A percentile compares a stretch with the other conserved stretches of the same genome.
Conservation (phyloP, 257 asterid species). For the Solanum stenotomum region DNA sequence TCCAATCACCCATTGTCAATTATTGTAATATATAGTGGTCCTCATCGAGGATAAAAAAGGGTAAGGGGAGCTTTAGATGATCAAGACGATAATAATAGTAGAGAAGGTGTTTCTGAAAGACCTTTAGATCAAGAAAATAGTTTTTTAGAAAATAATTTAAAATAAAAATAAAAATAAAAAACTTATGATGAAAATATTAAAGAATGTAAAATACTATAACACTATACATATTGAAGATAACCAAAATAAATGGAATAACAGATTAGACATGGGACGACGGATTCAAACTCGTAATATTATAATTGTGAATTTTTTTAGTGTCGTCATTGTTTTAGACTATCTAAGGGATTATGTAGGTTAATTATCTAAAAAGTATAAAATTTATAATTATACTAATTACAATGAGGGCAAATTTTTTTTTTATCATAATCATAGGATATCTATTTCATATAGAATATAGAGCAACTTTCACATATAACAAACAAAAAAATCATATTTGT, state of each 20-base stretch:
- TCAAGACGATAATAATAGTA: background rate
- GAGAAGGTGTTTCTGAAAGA: background rate
- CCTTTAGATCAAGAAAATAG: fast-evolving
- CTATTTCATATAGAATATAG: background rate
- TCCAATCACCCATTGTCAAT: background rate
- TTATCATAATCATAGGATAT: background rate
- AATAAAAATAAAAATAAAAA: background rate
- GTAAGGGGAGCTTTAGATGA: background rate
- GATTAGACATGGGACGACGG: background rate
- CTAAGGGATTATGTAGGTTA: background rate
- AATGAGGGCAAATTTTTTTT: background rate
- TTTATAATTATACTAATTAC: background rate
- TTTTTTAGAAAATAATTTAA: background rate
- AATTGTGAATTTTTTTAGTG: background rate
- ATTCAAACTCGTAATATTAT: background rate
- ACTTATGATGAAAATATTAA: background rate
- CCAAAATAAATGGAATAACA: background rate
- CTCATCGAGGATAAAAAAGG: background rate
- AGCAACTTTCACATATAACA: no score
- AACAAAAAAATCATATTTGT: no score
- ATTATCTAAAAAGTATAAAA: background rate
- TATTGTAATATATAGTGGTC: background rate
- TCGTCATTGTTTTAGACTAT: background rate
- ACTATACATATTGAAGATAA: background rate
- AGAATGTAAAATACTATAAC: no score